Evolutionary conservation across 306 rosid species (phyloP), one percentile per base, ranked within the genome.

Genomic region (Sophora flavescens): DNA sequence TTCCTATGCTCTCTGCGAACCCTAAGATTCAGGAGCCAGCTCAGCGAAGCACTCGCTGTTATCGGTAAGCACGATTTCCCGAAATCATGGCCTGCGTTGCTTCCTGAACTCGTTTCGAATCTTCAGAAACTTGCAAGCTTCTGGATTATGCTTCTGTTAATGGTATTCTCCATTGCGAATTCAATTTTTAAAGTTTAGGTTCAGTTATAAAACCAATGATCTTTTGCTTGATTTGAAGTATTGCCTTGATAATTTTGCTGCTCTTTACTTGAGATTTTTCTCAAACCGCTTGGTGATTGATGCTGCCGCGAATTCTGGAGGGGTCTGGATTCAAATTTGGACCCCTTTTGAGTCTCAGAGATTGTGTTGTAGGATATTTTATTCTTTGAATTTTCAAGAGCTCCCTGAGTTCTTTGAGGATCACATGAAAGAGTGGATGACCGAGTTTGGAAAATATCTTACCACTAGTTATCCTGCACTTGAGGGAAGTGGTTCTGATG

Each of bases 381-480:
- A 70, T 18, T 95, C 99, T 0, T 63, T 95, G 82, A 95, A 92
- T 76, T 92, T 88, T 77, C 99, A 95, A 61, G 99, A 95, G 82
- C 85, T 95, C 15, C 99, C 99, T 0, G 96, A 95, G 87, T 92
- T 88, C 70, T 95, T 95, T 36, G 97, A 92, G 97, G 98, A 95
- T 77, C 99, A 95, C 65, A 95, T 95, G 96, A 87, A 85, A 17
- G 99, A 92, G 86, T 95, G 98, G 98, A 90, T 95, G 97, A 71
- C 70, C 41, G 98, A 92, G 81, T 89, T 90, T 68, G 17, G 84
- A 48, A 92, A 92, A 58, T 95, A 92, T 38, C 87, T 95, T 0
- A 87, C 87, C 4, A 80, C 87, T 4, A 75, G 65, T 60, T 95
- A 95, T 70, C 92, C 91, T 1, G 70, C 78, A 4, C 93, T 95